Percentiles rank a stretch among this genome's conserved stretches.
These are phyloP conservation scores for Mucor saturninus DNA, from an alignment of 371 early-diverging fungal species.

Conservation along the genomic window DNA sequence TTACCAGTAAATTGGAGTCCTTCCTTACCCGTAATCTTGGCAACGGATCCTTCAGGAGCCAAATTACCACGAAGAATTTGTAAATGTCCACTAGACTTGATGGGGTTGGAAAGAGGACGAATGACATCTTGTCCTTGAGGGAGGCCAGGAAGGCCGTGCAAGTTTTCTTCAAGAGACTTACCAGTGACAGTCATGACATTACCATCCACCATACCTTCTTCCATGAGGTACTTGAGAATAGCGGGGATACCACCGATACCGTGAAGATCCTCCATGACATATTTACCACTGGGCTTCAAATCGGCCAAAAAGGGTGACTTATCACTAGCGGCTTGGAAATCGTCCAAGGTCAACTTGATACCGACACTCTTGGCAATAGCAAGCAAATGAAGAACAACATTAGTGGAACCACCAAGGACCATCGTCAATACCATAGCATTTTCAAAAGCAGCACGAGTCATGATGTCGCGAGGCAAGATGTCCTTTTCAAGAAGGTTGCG, in stretches of 20 bases:
- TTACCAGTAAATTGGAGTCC: slow-evolving; percentile 86
- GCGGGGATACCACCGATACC: slow-evolving; percentile 85
- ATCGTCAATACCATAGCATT: slow-evolving; percentile 92
- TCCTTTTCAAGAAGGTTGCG: slow-evolving; percentile 85
- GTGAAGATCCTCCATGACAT: slow-evolving; percentile 90
- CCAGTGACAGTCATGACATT: slow-evolving; percentile 89
- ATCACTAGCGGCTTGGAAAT: slow-evolving; percentile 91
- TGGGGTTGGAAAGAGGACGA: slow-evolving; percentile 81
- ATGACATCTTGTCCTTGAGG: slow-evolving; percentile 84
- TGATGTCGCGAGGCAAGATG: slow-evolving; percentile 91
- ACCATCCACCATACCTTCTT: slow-evolving; percentile 75
- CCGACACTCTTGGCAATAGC: slow-evolving; percentile 89
- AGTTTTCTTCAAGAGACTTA: slow-evolving; percentile 83
- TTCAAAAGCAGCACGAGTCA: slow-evolving; percentile 92
- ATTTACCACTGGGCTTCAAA: slow-evolving; percentile 92
- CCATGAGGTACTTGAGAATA: slow-evolving; percentile 82
- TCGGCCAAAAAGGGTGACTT: slow-evolving; percentile 94
- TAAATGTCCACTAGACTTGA: slow-evolving; percentile 93
- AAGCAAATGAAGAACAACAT: slow-evolving; percentile 95
- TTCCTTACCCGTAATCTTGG: slow-evolving; percentile 99
- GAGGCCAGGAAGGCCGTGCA: slow-evolving; percentile 69
- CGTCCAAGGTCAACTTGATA: slow-evolving; percentile 84
- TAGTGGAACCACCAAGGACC: slow-evolving; percentile 96
- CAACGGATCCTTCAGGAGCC: slow-evolving; percentile 92
- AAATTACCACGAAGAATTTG: slow-evolving; percentile 93